These are phyloP conservation scores for Schizopora paradoxa DNA, from an alignment of 1,284 basidiomycete species.

Conservation along the genomic window DNA sequence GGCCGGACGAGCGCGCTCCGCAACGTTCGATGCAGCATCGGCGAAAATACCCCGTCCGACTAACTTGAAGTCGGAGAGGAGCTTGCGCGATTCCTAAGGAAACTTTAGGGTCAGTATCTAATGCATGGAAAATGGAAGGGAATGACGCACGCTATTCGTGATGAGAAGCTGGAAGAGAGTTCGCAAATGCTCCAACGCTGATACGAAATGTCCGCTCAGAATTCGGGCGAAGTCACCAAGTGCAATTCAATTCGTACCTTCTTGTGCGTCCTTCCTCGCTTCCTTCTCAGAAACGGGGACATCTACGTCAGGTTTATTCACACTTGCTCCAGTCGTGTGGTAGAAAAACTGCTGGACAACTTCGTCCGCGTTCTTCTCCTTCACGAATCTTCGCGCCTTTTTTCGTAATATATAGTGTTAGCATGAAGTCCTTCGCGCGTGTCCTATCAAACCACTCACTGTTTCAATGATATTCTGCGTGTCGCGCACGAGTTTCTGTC, in stretches of 20 bases:
- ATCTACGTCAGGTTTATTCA: slow-evolving; percentile 39
- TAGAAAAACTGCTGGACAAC: slow-evolving; percentile 84
- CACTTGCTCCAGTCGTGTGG: slow-evolving; percentile 57
- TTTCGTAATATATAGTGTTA: too few species aligned
- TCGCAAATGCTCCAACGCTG: slow-evolving; percentile 77
- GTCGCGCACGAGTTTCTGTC: slow-evolving; percentile 72
- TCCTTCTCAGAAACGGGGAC: slow-evolving; percentile 53
- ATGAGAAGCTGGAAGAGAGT: slow-evolving; percentile 78
- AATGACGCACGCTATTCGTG: slow-evolving; percentile 87
- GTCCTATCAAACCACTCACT: slow-evolving; percentile 18
- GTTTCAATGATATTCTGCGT: slow-evolving; percentile 69
- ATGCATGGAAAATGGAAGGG: not conserved
- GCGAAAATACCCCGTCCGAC: slow-evolving; percentile 87
- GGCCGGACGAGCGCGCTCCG: slow-evolving; percentile 63
- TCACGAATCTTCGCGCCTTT: slow-evolving; percentile 55
- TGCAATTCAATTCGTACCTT: slow-evolving; percentile 41
- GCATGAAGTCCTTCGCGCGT: too few species aligned
- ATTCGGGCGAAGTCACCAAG: not conserved
- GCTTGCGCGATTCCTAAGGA: slow-evolving; percentile 76
- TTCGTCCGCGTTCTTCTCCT: slow-evolving; percentile 85
- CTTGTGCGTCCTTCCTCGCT: slow-evolving; percentile 51
- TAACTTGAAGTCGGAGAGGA: slow-evolving; percentile 74
- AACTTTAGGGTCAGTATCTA: slow-evolving; percentile 7
- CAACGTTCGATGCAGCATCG: slow-evolving; percentile 69
- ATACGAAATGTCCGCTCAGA: not conserved